Evolutionary conservation across 208 protist genomes (phyloP).

Genomic region (Angomonas ambiguus): DNA sequence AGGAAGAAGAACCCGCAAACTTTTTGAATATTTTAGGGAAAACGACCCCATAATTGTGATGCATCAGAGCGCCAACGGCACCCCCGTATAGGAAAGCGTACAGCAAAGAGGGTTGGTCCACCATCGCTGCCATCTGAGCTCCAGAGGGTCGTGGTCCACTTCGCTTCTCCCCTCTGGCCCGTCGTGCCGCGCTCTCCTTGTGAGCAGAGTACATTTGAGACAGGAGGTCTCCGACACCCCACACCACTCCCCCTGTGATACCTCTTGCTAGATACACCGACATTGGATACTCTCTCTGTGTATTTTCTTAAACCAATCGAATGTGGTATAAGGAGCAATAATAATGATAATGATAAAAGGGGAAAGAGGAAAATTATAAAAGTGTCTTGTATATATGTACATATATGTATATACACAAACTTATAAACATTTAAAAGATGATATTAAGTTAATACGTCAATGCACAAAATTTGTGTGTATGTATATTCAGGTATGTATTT

Average conservation of each 20-base stretch:
- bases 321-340: constrained; percentile 14
- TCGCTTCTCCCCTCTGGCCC: constrained; percentile 32
- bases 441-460: neutral
- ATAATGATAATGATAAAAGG: constrained; percentile 13
- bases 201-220: constrained; percentile 73
- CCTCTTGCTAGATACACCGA: constrained; percentile 6
- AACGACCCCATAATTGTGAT: constrained; percentile 3
- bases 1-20: constrained; percentile 23
- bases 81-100: constrained; percentile 49
- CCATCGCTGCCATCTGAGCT: constrained; percentile 44
- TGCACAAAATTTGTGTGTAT: neutral
- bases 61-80: constrained; percentile 18
- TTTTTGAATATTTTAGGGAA: constrained; percentile 35
- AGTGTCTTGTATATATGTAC: neutral
- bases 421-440: neutral
- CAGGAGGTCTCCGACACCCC: constrained; percentile 56
- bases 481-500: neutral
- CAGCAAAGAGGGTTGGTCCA: constrained; percentile 49
- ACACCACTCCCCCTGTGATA: constrained; percentile 25
- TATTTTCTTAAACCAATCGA: too few species aligned
- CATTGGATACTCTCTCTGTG: constrained; percentile 11
- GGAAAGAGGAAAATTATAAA: neutral
- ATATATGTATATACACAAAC: neutral
- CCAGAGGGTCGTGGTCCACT: constrained; percentile 24
- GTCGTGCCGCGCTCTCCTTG: constrained; percentile 34